Base-by-base conservation (phyloP, 345 rosid species). In the Boechera stricta region DNA sequence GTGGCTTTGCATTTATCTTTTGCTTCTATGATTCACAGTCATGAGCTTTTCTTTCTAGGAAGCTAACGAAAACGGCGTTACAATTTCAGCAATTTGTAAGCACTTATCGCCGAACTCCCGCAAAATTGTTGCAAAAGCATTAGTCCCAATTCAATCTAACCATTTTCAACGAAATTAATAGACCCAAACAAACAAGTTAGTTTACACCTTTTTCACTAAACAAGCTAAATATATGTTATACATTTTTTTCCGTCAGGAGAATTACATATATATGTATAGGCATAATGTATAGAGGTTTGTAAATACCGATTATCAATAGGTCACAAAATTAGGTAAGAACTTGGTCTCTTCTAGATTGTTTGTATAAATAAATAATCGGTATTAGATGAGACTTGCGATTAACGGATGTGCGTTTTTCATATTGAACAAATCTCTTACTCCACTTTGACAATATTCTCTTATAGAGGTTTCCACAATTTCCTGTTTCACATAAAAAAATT, bases 131-230 rank as follows among this genome's bases (percentile, higher is more conserved):
- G 81, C 39, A 64, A 15, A 26, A 77, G 71, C 84, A 81, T 81
- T 36, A 81, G 51, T 39, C 84, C 84, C 33, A 81, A 45, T 49
- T 78, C 84, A 54, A 81, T 69, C 84, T 80, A 61, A 58, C n/a
- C 58, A 7, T 61, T 69, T 70, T 1, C 55, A 72, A 9, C 21
- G 0, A 18, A 31, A 49, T 7, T 5, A 58, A 36, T 21, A 4
- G 47, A 69, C 26, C 21, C 6, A 15, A 44, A 15, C 0, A 12
- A 1, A 5, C 16, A 44, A 44, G 16, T 5, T 44, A 13, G 5
- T 7, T 8, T 7, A 9, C 2, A 5, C 5, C 12, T 13, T 53
- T 53, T 53, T 53, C 45, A 41, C 13, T 4, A 10, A 41, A 41
- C 45, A 41, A 41, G 15, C 13, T 41, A 41, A 10, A 38, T 24